Percentiles rank a stretch among this genome's conserved stretches.
Conservation (phyloP, 306 rosid genomes). For the Lithocarpus polystachyus region DNA sequence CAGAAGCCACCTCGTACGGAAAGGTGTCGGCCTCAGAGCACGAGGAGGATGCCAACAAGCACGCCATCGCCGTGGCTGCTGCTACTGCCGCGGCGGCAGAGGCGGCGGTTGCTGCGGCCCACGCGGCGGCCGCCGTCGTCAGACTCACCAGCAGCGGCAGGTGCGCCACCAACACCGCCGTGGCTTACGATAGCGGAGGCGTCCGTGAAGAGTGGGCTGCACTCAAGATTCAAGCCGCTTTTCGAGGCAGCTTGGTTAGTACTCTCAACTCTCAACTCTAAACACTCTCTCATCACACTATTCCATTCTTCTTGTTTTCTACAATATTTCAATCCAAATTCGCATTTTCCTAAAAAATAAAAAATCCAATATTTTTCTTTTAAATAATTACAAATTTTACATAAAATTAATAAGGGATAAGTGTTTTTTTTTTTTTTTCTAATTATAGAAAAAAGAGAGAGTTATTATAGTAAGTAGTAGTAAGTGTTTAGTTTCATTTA, state of each 20-base stretch:
- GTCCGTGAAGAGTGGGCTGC: constrained; percentile 66
- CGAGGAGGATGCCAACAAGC: constrained; percentile 29
- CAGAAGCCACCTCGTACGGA: not conserved
- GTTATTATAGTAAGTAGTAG: too few species aligned
- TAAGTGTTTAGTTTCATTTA: not conserved
- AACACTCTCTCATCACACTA: not conserved
- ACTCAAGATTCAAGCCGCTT: constrained; percentile 78
- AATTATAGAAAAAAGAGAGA: too few species aligned
- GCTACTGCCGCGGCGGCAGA: constrained; percentile 52
- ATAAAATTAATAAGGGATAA: too few species aligned
- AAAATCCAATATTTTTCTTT: too few species aligned
- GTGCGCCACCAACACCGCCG: not conserved
- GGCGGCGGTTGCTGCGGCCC: constrained; percentile 56
- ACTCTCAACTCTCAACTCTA: not conserved
- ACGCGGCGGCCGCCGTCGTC: constrained; percentile 45
- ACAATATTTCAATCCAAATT: too few species aligned
- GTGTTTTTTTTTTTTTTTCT: too few species aligned
- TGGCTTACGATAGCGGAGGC: constrained; percentile 1
- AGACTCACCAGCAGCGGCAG: constrained; percentile 44
- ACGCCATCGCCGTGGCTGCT: constrained; percentile 58
- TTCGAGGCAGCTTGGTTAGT: constrained; percentile 82
- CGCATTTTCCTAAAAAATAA: too few species aligned
- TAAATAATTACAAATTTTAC: not conserved
- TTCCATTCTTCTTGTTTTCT: not conserved
- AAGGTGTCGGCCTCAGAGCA: not conserved